Percentiles rank a stretch among this genome's conserved stretches.
These are phyloP conservation scores for Trichoderma guizhouense DNA, from an alignment of 2,329 filamentous ascomycete species.

Conservation along the genomic window DNA sequence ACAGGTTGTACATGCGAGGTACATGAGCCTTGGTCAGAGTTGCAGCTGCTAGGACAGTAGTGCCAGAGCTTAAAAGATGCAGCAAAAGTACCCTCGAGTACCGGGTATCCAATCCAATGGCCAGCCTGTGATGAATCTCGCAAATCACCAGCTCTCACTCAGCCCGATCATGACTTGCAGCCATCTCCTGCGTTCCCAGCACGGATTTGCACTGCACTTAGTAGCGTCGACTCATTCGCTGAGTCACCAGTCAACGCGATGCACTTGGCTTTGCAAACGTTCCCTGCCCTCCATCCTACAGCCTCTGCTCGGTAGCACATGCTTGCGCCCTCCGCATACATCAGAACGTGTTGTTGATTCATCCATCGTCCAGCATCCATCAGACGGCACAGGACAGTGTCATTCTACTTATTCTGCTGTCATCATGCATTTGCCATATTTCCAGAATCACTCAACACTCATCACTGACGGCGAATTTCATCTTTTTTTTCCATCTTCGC, in stretches of 20 bases:
- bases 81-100: not conserved
- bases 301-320: not conserved
- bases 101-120: not conserved
- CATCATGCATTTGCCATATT: not conserved
- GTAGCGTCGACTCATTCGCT: constrained; percentile 14
- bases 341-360: not conserved
- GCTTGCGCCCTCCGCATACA: not conserved
- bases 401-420: not conserved
- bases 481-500: not conserved
- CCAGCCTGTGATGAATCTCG: not conserved
- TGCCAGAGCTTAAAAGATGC: not conserved
- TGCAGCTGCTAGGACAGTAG: not conserved
- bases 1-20: not conserved
- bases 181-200: not conserved
- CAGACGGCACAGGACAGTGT: not conserved
- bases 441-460: not conserved
- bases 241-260: not conserved
- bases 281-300: not conserved
- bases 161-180: constrained; percentile 8
- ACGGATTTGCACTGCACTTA: not conserved
- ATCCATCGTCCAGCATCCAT: not conserved
- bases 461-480: not conserved
- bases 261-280: constrained; percentile 6
- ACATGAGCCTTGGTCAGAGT: not conserved
- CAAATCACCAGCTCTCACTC: not conserved